Conservation (phyloP, 2,329 filamentous ascomycete species). For the Arthrobotrys sphaeroides region DNA sequence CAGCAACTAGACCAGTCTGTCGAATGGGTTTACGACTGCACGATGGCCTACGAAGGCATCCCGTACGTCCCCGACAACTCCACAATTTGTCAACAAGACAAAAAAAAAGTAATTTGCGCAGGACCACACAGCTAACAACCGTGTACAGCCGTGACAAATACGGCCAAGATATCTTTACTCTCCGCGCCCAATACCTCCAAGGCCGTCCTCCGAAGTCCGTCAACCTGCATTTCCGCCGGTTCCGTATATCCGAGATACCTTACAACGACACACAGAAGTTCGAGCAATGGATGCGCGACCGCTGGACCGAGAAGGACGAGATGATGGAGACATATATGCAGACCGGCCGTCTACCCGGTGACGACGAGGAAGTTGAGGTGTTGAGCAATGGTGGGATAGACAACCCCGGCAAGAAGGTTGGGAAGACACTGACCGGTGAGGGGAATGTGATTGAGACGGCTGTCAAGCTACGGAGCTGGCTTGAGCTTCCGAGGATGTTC, state of each 20-base stretch:
- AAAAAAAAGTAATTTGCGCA: background rate
- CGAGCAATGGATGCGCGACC: constrained; percentile 81
- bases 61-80: constrained; percentile 70
- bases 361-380: constrained; percentile 62
- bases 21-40: constrained; percentile 90
- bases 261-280: constrained; percentile 78
- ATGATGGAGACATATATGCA: constrained; percentile 83
- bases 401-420: constrained; percentile 55
- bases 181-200: constrained; percentile 86
- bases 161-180: constrained; percentile 89
- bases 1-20: constrained; percentile 75
- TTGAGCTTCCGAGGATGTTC: constrained; percentile 69
- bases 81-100: background rate
- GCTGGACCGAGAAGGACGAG: constrained; percentile 92
- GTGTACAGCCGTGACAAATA: constrained; percentile 74
- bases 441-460: constrained; percentile 66
- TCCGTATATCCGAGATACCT: constrained; percentile 81
- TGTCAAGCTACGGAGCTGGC: constrained; percentile 67
- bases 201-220: constrained; percentile 91
- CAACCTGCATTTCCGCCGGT: constrained; percentile 95
- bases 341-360: constrained; percentile 81
- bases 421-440: constrained; percentile 59
- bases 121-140: constrained; percentile 15
- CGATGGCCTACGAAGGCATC: constrained; percentile 92
- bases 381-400: constrained; percentile 48